Evolutionary conservation across 2,329 filamentous ascomycete genomes (phyloP).

Genomic region (Tolypocladium paradoxum): DNA sequence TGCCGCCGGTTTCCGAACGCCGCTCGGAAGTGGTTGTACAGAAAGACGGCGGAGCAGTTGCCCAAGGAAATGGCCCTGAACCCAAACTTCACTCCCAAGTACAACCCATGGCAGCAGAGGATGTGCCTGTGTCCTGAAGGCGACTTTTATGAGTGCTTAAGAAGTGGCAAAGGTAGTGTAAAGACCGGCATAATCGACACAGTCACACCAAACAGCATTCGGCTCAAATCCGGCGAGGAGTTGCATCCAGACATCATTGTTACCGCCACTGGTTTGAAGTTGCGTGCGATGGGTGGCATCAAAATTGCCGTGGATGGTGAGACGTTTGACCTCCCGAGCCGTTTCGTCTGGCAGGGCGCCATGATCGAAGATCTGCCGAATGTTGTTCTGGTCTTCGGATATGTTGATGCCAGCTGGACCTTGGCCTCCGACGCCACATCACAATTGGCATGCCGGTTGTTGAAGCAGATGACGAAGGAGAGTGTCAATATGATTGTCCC

Average conservation of each 20-base stretch:
- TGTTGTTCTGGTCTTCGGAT: conserved; percentile 46
- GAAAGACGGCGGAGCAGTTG: conserved; percentile 33
- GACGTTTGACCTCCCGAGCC: conserved; percentile 29
- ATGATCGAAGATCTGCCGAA: conserved; percentile 57
- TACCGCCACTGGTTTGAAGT: conserved; percentile 52
- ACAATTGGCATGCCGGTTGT: too few species aligned
- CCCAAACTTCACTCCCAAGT: conserved; percentile 50
- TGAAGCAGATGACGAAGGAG: too few species aligned
- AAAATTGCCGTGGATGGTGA: conserved; percentile 39
- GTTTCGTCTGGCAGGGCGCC: conserved; percentile 47
- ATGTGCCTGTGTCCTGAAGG: conserved; percentile 51
- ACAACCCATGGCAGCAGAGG: conserved; percentile 60
- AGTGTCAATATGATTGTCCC: too few species aligned
- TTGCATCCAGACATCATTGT: conserved; percentile 53
- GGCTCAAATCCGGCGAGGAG: conserved; percentile 29
- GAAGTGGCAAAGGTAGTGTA: conserved; percentile 26
- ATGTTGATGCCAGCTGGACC: conserved; percentile 55
- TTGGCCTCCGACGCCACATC: conserved; percentile 35
- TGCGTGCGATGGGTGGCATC: conserved; percentile 42
- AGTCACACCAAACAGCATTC: conserved; percentile 33
- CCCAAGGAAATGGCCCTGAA: conserved; percentile 40
- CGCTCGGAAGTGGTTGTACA: conserved; percentile 34
- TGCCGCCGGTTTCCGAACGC: conserved; percentile 32
- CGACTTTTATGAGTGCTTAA: conserved; percentile 38
- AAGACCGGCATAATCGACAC: conserved; percentile 38